Evolutionary conservation across 257 asterid species (phyloP).

Genomic region (Primulina tabacum): DNA sequence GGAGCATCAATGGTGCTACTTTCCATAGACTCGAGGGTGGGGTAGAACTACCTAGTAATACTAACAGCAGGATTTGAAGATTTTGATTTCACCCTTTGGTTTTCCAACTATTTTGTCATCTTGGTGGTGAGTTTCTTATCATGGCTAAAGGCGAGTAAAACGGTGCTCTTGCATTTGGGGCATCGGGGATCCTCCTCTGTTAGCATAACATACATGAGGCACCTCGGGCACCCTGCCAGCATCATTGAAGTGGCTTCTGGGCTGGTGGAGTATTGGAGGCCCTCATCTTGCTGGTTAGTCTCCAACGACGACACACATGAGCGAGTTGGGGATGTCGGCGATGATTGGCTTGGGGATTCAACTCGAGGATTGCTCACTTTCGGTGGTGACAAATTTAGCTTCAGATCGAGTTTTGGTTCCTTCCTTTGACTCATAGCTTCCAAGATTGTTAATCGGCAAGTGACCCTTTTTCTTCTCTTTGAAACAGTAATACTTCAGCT

Average conservation of each 20-base stretch:
- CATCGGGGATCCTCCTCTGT: conserved; percentile 78
- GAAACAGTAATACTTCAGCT: not conserved
- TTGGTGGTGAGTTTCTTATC: conserved; percentile 27
- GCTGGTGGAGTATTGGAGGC: conserved; percentile 45
- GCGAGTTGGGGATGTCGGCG: conserved; percentile 47
- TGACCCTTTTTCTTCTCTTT: conserved; percentile 23
- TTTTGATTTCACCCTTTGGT: not conserved
- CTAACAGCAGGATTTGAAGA: conserved; percentile 4
- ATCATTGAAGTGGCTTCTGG: conserved; percentile 61
- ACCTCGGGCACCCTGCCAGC: conserved; percentile 77
- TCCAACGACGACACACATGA: conserved; percentile 78
- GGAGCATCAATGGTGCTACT: conserved; percentile 62
- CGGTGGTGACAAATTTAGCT: conserved; percentile 59
- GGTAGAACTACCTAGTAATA: conserved; percentile 20
- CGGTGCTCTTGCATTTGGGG: conserved; percentile 89
- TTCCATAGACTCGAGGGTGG: too few relatives aligned
- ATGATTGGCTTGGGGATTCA: conserved; percentile 48
- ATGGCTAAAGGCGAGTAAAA: conserved; percentile 56
- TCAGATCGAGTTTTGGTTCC: conserved; percentile 44
- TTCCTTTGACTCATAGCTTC: conserved; percentile 36
- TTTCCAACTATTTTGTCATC: conserved; percentile 28
- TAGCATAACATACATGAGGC: conserved; percentile 89
- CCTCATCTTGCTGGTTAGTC: conserved; percentile 49
- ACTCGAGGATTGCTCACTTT: conserved; percentile 28
- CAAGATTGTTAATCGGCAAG: not conserved